Base-by-base conservation (phyloP, 225 moss, liverwort and hornwort genomes). In the Rhytidiadelphus loreus region DNA sequence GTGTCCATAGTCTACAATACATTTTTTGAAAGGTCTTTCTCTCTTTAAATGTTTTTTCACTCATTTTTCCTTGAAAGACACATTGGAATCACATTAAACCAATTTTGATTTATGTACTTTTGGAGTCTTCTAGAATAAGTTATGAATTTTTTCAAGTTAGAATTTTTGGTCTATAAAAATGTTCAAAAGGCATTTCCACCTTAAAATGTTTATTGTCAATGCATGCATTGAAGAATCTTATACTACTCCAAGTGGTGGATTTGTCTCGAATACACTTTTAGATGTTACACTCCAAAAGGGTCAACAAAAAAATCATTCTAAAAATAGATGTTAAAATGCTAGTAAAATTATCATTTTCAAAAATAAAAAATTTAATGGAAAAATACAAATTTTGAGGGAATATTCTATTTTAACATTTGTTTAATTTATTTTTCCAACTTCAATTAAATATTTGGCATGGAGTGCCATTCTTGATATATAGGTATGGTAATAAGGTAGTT, bases 271-370 rank as follows among this genome's bases (percentile, higher is more conserved):
- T 2, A 21, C 0, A 0, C 2, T 75, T 32, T 75, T 32, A 32
- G 20, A 50, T 12, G 0, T 2, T 75, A 0, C 4, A 2, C n/a
- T n/a, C n/a, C n/a, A n/a, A n/a, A n/a, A 30, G 7, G 2, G 2
- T 50, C 0, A 0, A 0, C 0, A 76, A 23, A 9, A 53, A 14
- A 21, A 22, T 2, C 13, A 52, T 8, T 35, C 5, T 8, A 35
- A 5, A 8, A 76, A 33, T 33, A 33, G 33, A 7, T 35, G 1
- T 5, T 0, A 22, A 2, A 76, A 76, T 53, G 2, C 1, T 12
- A 76, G 2, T 0, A 8, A 32, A 14, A 13, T 23, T 52, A n/a
- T n/a, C n/a, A n/a, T n/a, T n/a, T n/a, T n/a, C n/a, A n/a, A n/a
- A n/a, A n/a, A n/a, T n/a, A n/a, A n/a, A n/a, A n/a, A n/a, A n/a